Percentiles rank a stretch among this genome's conserved stretches.
Evolutionary conservation across 495 filamentous ascomycete genomes (phyloP).

Genomic region (Acidiella bohemica): DNA sequence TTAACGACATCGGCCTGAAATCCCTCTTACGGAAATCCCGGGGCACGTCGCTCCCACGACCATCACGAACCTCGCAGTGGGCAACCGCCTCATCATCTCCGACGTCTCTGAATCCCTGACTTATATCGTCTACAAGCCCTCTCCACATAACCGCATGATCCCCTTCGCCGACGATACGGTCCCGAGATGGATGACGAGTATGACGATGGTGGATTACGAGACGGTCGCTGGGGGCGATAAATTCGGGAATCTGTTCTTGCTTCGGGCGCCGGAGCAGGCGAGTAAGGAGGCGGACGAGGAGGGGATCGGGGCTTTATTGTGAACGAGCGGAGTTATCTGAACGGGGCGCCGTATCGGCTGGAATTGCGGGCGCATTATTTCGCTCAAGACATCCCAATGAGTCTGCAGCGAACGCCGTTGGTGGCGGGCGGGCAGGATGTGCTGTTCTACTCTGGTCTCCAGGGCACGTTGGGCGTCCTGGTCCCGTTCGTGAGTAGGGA

Average conservation of each 20-base stretch:
- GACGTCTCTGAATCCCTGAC: conserved; percentile 85
- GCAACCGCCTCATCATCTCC: conserved; percentile 78
- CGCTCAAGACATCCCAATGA: conserved; percentile 82
- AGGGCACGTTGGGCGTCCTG: conserved; percentile 84
- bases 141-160: conserved; percentile 75
- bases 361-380: conserved; percentile 78
- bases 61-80: conserved; percentile 76
- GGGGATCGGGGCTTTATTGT: conserved; percentile 78
- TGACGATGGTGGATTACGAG: conserved; percentile 94
- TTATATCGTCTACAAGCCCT: conserved; percentile 74
- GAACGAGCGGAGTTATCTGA: conserved; percentile 76
- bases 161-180: conserved; percentile 84
- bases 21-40: conserved; percentile 87
- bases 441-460: conserved; percentile 83
- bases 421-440: conserved; percentile 87
- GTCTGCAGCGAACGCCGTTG: conserved; percentile 74
- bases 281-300: conserved; percentile 88
- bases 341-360: conserved; percentile 73
- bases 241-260: conserved; percentile 89
- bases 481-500: conserved; percentile 82
- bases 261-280: conserved; percentile 74
- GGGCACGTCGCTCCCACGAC: conserved; percentile 62
- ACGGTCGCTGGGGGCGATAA: conserved; percentile 92
- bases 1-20: conserved; percentile 84
- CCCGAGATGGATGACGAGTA: conserved; percentile 74